These are phyloP conservation scores for Puccinellia tenuiflora DNA, from an alignment of 176 grass and related monocot species.

Conservation along the genomic window DNA sequence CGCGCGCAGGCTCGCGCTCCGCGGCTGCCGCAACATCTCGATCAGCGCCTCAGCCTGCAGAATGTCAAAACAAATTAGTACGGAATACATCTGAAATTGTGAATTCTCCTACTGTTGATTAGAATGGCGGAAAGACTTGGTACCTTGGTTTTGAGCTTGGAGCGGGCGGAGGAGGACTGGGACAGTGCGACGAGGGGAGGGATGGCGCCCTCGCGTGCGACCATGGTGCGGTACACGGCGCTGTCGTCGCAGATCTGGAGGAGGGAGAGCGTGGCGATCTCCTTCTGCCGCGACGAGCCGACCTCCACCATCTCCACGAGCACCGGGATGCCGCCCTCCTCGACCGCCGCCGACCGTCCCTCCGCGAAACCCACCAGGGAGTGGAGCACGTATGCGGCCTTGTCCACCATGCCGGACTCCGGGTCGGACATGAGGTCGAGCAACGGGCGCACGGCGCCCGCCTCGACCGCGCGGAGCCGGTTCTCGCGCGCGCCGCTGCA, in stretches of 20 bases:
- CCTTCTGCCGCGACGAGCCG: constrained; percentile 57
- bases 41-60: constrained; percentile 66
- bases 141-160: constrained; percentile 80
- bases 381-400: constrained; percentile 80
- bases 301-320: constrained; percentile 94
- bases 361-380: constrained; percentile 40
- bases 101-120: neutral
- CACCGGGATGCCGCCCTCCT: constrained; percentile 70
- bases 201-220: constrained; percentile 85
- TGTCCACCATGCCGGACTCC: constrained; percentile 89
- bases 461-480: constrained; percentile 48
- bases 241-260: constrained; percentile 88
- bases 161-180: constrained; percentile 51
- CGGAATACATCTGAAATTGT: neutral
- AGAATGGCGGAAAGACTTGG: neutral
- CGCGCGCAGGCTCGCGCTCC: constrained; percentile 33
- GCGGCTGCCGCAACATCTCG: constrained; percentile 69
- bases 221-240: constrained; percentile 62
- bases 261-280: constrained; percentile 64
- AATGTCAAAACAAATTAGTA: constrained; percentile 25
- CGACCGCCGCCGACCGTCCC: constrained; percentile 53
- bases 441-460: constrained; percentile 47
- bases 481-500: constrained; percentile 70
- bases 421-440: constrained; percentile 92
- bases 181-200: constrained; percentile 87